phyloP scores from a whole-genome alignment of 1,284 basidiomycete genomes.

The Sanghuangporus sanghuang region DNA sequence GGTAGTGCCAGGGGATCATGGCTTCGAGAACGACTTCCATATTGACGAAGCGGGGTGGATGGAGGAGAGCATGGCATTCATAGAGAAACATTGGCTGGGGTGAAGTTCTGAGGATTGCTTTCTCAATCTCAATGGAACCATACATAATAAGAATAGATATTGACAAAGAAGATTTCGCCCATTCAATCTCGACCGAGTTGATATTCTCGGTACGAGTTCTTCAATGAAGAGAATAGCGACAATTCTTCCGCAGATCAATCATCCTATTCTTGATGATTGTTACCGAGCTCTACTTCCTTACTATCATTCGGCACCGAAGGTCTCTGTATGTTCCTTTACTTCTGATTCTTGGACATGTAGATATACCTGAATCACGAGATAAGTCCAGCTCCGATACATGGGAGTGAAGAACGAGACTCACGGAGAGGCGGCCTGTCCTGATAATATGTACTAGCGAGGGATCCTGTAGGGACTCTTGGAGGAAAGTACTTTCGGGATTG shows the following conservation, averaged over 20 bases:
- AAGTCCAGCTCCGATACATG: not conserved
- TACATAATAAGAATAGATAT: not conserved
- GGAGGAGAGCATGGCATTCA: not conserved
- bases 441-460: conserved; percentile 3
- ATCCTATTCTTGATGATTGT: not conserved
- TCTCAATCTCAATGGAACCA: too few species aligned
- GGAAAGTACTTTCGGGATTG: not conserved
- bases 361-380: not conserved
- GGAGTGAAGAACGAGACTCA: not conserved
- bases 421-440: not conserved
- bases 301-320: not conserved
- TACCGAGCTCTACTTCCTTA: not conserved
- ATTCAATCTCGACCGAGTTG: too few species aligned
- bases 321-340: not conserved
- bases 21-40: conserved; percentile 3
- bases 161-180: not conserved
- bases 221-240: too few species aligned
- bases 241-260: too few species aligned
- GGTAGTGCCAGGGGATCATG: conserved; percentile 11
- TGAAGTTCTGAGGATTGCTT: not conserved
- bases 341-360: conserved; percentile 1
- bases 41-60: conserved; percentile 8
- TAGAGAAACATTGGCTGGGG: conserved; percentile 9
- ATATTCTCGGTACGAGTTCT: too few species aligned
- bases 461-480: not conserved